A percentile compares a stretch with the other conserved stretches of the same genome.
Conservation (phyloP, 2,329 filamentous ascomycete genomes). For the Fusarium sp. region DNA sequence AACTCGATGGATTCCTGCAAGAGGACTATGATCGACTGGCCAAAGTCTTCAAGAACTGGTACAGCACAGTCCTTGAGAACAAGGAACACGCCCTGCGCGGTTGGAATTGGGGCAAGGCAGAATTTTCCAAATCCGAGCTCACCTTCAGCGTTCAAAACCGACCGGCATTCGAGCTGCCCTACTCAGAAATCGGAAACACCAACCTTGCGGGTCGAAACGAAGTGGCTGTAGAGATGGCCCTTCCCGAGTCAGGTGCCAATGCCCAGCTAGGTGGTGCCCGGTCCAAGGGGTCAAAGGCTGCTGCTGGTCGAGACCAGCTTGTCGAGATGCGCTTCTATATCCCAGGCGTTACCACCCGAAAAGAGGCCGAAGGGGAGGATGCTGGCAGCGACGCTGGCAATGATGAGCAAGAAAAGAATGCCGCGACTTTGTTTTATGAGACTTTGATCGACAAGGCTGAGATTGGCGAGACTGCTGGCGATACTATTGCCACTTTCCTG, state of each 20-base stretch:
- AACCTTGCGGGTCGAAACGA: conserved; percentile 98
- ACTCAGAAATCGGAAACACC: conserved; percentile 97
- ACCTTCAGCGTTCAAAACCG: conserved; percentile 97
- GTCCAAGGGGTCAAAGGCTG: conserved; percentile 87
- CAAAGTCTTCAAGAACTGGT: conserved; percentile 98
- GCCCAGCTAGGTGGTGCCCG: conserved; percentile 79
- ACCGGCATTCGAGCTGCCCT: conserved; percentile 96
- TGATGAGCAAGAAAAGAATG: conserved; percentile 83
- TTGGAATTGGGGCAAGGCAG: conserved; percentile 99
- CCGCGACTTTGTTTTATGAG: conserved; percentile 97
- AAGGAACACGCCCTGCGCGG: conserved; percentile 95
- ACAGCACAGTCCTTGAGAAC: conserved; percentile 90
- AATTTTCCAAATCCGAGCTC: conserved; percentile 95
- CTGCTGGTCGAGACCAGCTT: conserved; percentile 89
- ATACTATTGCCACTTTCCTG: conserved; percentile 96
- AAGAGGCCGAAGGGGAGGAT: conserved; percentile 76
- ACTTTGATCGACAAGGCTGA: conserved; percentile 98
- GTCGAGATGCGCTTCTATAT: conserved; percentile 99
- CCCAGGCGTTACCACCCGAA: conserved; percentile 87
- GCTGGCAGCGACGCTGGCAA: conserved; percentile 69
- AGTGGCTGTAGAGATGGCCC: conserved; percentile 92
- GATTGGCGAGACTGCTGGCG: conserved; percentile 98
- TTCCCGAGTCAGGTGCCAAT: conserved; percentile 81
- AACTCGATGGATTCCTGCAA: conserved; percentile 94
- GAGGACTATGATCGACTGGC: conserved; percentile 92